Evolutionary conservation across 2,329 filamentous ascomycete genomes (phyloP), one percentile per base, ranked within the genome.

Genomic region (Nakataea oryzae): DNA sequence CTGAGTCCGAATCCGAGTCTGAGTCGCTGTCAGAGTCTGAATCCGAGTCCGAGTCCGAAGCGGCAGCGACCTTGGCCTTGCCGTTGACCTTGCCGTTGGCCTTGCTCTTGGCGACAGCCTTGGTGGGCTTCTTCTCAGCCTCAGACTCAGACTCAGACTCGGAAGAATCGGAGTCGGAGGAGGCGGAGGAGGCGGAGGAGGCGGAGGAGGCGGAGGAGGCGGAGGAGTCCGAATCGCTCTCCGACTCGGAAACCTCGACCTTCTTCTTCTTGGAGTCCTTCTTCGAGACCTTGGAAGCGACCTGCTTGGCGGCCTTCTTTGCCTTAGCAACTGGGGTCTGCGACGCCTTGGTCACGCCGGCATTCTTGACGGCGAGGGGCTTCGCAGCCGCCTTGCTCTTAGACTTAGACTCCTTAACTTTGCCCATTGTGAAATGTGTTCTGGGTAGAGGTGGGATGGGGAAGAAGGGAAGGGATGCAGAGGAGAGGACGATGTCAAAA

Each of bases 241-340:
- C 73, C 60, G 72, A 71, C 61, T 72, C 70, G 61, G 70, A 71
- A 61, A 71, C 73, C 13, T 68, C 65, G 65, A 70, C 73, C 60
- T 63, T 71, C 71, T 81, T 81, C 73, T 78, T 78, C 69, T 71
- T 82, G 72, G 78, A 77, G 63, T 70, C 81, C 68, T 71, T 72
- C 61, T 76, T 75, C 65, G 77, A 69, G 67, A 78, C 78, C 75
- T 84, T 84, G 67, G 78, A 73, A 63, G 81, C 77, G 57, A 76
- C 71, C 64, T 90, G 78, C 81, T 89, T 89, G 69, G 85, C 85
- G 63, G 84, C 72, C 66, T 86, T 80, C 81, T 89, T 89, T 69
- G 84, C 81, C 79, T 88, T 88, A 64, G 80, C 76, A 76, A 86
- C 87, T 71, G 85, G 76, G 66, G 81, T 82, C 74, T 88, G 81